Percentiles rank a stretch among this genome's conserved stretches.
These are phyloP conservation scores for Mucor indicus DNA, from an alignment of 371 early-diverging fungal species.

Conservation along the genomic window DNA sequence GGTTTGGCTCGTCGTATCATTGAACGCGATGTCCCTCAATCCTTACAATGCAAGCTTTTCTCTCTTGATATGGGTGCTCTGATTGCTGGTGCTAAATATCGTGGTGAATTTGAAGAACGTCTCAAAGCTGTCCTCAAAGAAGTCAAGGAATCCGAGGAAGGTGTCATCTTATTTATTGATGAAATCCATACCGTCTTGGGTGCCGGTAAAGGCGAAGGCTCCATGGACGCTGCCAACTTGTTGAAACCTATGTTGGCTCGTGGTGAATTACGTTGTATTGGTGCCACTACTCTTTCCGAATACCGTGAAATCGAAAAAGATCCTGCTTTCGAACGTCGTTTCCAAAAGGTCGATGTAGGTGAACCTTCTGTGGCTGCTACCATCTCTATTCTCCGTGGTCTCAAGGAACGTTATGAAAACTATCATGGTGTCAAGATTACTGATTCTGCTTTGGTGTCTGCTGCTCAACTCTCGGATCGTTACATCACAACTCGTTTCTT, in stretches of 20 bases:
- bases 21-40: conserved; percentile 89
- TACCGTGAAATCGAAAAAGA: conserved; percentile 86
- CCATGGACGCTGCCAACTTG: conserved; percentile 94
- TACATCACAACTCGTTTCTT: conserved; percentile 79
- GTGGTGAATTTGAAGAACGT: conserved; percentile 99
- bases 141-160: conserved; percentile 85
- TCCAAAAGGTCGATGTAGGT: conserved; percentile 79
- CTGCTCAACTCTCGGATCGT: conserved; percentile 75
- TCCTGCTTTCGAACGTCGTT: conserved; percentile 88
- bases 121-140: conserved; percentile 97
- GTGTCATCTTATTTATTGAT: conserved; percentile 98
- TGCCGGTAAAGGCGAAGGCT: conserved; percentile 88
- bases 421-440: conserved; percentile 86
- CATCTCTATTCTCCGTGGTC: conserved; percentile 82
- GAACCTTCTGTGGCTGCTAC: conserved; percentile 83
- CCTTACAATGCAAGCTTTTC: conserved; percentile 82
- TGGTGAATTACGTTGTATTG: conserved; percentile 84
- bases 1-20: conserved; percentile 97
- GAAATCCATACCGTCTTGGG: conserved; percentile 97
- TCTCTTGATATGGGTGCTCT: conserved; percentile 97
- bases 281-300: conserved; percentile 89
- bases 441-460: conserved; percentile 78
- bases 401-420: conserved; percentile 82
- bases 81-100: conserved; percentile 85
- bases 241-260: conserved; percentile 88